Evolutionary conservation across 2,329 filamentous ascomycete genomes (phyloP), one percentile per base, ranked within the genome.

Genomic region (Scedosporium aurantiacum): DNA sequence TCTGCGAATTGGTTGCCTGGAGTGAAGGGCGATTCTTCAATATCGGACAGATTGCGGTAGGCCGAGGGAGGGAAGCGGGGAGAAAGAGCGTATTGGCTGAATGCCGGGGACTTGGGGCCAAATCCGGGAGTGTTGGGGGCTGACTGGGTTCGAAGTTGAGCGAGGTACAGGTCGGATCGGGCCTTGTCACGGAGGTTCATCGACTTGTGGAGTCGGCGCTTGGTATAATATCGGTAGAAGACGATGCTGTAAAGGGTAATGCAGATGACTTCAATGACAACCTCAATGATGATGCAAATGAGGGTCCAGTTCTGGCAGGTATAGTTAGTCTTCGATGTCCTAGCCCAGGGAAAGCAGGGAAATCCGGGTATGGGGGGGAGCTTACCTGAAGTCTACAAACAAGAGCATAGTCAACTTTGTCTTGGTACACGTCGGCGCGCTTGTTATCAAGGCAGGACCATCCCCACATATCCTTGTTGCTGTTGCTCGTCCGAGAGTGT

Each of bases 171-270:
- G 73, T 97, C 92, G 64, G 90, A 93, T 65, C 94, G 89, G 66
- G 94, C 94, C 71, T 90, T 89, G 80, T 99, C 94, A 68, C 94
- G 91, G 72, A 89, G 80, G 72, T 96, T 89, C 94, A 99, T 99
- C 65, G 91, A 92, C 82, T 97, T 97, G 76, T 89, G 87, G 65
- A 99, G 89, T 72, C 89, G 89, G 73, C 91, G 89, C 83, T 97
- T 99, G 67, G 89, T 91, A 84, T 92, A 96, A 82, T 96, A 95
- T 68, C 94, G 89, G 82, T 96, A 97, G 80, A 97, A 97, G 73
- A 97, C 86, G 71, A 97, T 83, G 70, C 84, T 91, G 81, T 99
- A 99, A 70, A 99, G 90, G 60, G 86, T 80, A 73, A 99, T 96
- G 71, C 89, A 91, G 70, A 97, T 88, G 66, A 90, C 83, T 72